Conservation (phyloP, 228 moss, liverwort and hornwort genomes). For the Sphagnum fallax region DNA sequence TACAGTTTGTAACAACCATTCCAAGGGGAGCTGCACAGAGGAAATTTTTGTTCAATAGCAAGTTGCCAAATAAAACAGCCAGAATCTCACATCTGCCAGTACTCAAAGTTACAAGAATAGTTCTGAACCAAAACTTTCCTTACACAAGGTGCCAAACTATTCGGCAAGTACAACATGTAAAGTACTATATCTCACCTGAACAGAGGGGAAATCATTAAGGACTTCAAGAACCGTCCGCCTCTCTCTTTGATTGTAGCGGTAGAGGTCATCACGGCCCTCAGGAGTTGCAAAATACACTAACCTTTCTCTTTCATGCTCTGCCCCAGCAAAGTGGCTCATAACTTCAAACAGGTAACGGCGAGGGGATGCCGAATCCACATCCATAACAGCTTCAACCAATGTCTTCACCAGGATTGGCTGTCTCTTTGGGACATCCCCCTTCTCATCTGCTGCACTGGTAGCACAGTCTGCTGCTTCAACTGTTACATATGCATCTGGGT, state of each 20-base stretch:
- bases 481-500: conserved; percentile 58
- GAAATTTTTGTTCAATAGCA: not conserved
- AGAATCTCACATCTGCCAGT: not conserved
- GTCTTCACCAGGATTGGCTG: conserved; percentile 46
- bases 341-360: conserved; percentile 93
- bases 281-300: conserved; percentile 90
- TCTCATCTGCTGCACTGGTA: conserved; percentile 12
- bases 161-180: no score
- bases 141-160: not conserved
- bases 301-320: conserved; percentile 94
- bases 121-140: not conserved
- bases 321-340: conserved; percentile 87
- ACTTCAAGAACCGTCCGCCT: conserved; percentile 85
- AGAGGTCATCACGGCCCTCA: conserved; percentile 89
- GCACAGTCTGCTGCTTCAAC: conserved; percentile 41
- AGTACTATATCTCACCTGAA: conserved; percentile 36
- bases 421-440: conserved; percentile 17
- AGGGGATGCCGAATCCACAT: conserved; percentile 85
- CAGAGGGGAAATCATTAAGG: conserved; percentile 83
- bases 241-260: conserved; percentile 95
- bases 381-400: conserved; percentile 73
- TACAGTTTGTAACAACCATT: conserved; percentile 90
- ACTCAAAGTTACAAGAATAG: not conserved
- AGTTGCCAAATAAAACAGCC: not conserved
- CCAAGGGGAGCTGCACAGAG: conserved; percentile 56